phyloP scores from a whole-genome alignment of 345 rosid species.

The Syzygium aqueum region DNA sequence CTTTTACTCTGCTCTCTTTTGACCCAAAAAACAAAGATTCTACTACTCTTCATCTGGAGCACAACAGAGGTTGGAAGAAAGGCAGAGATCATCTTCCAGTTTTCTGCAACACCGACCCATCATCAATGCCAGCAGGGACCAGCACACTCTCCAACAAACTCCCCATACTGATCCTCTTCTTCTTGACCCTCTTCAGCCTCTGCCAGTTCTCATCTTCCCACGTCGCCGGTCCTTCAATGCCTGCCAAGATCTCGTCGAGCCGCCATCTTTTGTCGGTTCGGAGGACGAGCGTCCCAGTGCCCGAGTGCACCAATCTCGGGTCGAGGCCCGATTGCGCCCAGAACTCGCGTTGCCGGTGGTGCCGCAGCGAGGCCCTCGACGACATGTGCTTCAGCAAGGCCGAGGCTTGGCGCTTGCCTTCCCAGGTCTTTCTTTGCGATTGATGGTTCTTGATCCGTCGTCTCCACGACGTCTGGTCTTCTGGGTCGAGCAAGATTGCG shows the following conservation, averaged over 20 bases:
- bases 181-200: conserved; percentile 1
- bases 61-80: neutral
- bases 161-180: conserved; percentile 5
- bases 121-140: neutral
- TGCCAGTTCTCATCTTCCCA: conserved; percentile 7
- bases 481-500: neutral
- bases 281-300: conserved; percentile 30
- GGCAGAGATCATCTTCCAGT: neutral
- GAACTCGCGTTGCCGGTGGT: conserved; percentile 64
- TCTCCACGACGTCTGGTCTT: neutral
- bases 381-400: conserved; percentile 59
- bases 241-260: conserved; percentile 1
- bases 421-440: conserved; percentile 62
- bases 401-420: conserved; percentile 67
- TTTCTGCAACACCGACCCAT: neutral
- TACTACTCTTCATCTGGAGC: neutral
- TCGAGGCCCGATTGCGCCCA: conserved; percentile 52
- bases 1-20: neutral
- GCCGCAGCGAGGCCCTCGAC: conserved; percentile 67
- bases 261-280: conserved; percentile 20
- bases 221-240: conserved; percentile 4
- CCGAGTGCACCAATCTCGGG: conserved; percentile 41
- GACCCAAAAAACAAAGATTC: neutral
- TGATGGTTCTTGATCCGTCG: neutral
- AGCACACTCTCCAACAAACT: neutral